Evolutionary conservation across 75 land plant species (phyloP).

Genomic region (Cupressus sempervirens): DNA sequence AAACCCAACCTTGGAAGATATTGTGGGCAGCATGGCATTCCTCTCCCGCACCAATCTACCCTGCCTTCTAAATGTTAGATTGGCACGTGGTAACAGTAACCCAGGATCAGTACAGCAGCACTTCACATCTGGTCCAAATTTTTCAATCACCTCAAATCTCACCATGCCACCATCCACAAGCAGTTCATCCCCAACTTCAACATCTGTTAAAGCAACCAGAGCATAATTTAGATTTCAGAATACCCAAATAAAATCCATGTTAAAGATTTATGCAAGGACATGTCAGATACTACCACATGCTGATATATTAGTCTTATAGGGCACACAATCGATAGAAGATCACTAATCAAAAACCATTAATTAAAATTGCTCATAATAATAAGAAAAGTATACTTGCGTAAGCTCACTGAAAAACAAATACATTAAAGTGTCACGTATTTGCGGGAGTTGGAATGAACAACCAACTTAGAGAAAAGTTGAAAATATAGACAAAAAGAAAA

Average conservation of each 20-base stretch:
- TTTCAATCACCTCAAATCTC: constrained; percentile 88
- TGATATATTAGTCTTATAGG: neutral
- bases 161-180: constrained; percentile 99
- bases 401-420: neutral
- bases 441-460: neutral
- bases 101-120: constrained; percentile 96
- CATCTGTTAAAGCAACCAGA: constrained; percentile 45
- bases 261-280: neutral
- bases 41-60: constrained; percentile 86
- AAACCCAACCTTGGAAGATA: constrained; percentile 79
- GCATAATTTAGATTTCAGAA: neutral
- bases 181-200: constrained; percentile 85
- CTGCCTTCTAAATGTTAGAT: constrained; percentile 91
- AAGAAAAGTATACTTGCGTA: neutral
- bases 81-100: constrained; percentile 86
- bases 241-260: neutral
- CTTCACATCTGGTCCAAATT: constrained; percentile 97
- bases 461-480: neutral
- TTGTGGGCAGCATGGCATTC: constrained; percentile 98
- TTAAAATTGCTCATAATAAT: neutral
- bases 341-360: neutral
- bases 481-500: neutral
- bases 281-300: neutral
- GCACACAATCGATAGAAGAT: neutral
- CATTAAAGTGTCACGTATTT: neutral